Percentiles rank a stretch among this genome's conserved stretches.
These are phyloP conservation scores for Aspergillus cristatus DNA, from an alignment of 495 filamentous ascomycete species.

Conservation along the genomic window DNA sequence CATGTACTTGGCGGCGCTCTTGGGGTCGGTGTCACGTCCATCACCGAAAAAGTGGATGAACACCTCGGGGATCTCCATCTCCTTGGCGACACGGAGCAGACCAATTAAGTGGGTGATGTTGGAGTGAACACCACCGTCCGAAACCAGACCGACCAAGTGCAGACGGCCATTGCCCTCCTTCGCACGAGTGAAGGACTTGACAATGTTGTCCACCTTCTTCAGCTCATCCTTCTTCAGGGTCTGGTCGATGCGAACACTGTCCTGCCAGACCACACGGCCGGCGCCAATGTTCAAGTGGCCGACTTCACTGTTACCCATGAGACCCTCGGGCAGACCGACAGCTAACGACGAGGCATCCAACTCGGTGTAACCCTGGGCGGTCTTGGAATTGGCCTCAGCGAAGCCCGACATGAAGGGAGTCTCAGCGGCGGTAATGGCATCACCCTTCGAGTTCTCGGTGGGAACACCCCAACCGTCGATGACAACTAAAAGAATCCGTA, in stretches of 20 bases:
- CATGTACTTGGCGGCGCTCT: slow-evolving; percentile 80
- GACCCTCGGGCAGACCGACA: slow-evolving; percentile 87
- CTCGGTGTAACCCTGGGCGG: slow-evolving; percentile 69
- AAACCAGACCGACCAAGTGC: slow-evolving; percentile 82
- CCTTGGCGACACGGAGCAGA: slow-evolving; percentile 81
- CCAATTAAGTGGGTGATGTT: slow-evolving; percentile 89
- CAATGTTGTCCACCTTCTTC: slow-evolving; percentile 67
- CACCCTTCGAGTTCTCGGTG: slow-evolving; percentile 69
- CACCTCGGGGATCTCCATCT: slow-evolving; percentile 74
- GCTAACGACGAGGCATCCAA: slow-evolving; percentile 94
- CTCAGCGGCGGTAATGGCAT: slow-evolving; percentile 87
- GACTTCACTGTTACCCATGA: slow-evolving; percentile 99
- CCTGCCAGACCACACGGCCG: slow-evolving; percentile 96
- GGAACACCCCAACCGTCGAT: slow-evolving; percentile 98
- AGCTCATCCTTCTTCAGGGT: slow-evolving; percentile 85
- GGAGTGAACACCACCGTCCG: slow-evolving; percentile 91
- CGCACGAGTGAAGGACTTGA: slow-evolving; percentile 65
- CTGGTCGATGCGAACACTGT: slow-evolving; percentile 95
- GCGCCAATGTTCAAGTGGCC: slow-evolving; percentile 98
- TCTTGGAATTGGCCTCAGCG: slow-evolving; percentile 48
- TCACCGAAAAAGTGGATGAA: slow-evolving; percentile 99
- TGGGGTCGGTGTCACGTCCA: slow-evolving; percentile 94
- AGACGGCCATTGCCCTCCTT: slow-evolving; percentile 86
- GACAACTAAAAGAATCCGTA: slow-evolving; percentile 51
- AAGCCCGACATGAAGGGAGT: slow-evolving; percentile 89